A percentile compares a stretch with the other conserved stretches of the same genome.
phyloP scores from a whole-genome alignment of 164 flowering plant species.

The Macadamia tetraphylla region DNA sequence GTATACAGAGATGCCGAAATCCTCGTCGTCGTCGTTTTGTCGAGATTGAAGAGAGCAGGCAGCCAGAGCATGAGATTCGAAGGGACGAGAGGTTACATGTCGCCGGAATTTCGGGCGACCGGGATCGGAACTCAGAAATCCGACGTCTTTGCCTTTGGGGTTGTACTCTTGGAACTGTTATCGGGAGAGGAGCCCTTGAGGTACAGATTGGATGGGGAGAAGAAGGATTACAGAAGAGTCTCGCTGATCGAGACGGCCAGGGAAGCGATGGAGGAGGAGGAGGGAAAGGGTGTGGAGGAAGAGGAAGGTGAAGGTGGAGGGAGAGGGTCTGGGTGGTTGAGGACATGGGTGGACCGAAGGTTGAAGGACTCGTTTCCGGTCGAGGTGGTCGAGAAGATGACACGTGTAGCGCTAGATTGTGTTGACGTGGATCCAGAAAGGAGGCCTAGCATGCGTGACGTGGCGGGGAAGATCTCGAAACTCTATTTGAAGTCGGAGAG shows the following conservation, averaged over 20 bases:
- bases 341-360: conserved; percentile 69
- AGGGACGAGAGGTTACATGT: conserved; percentile 67
- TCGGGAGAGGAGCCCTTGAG: conserved; percentile 64
- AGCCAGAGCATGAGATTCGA: conserved; percentile 34
- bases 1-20: neutral
- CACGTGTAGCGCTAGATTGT: conserved; percentile 61
- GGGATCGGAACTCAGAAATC: conserved; percentile 55
- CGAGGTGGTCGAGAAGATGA: conserved; percentile 52
- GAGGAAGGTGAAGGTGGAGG: conserved; percentile 17
- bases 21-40: neutral
- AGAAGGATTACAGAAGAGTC: conserved; percentile 25
- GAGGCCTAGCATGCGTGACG: conserved; percentile 69
- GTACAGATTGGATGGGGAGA: conserved; percentile 36
- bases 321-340: conserved; percentile 32
- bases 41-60: conserved; percentile 8
- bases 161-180: conserved; percentile 63
- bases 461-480: conserved; percentile 63
- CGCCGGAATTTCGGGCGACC: conserved; percentile 54
- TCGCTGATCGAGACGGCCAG: conserved; percentile 54
- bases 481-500: conserved; percentile 40
- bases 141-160: conserved; percentile 80
- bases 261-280: conserved; percentile 27
- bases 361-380: conserved; percentile 69
- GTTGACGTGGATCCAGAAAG: conserved; percentile 49
- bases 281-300: conserved; percentile 14